Conservation (phyloP, 2,329 filamentous ascomycete genomes). For the Calonectria montana region DNA sequence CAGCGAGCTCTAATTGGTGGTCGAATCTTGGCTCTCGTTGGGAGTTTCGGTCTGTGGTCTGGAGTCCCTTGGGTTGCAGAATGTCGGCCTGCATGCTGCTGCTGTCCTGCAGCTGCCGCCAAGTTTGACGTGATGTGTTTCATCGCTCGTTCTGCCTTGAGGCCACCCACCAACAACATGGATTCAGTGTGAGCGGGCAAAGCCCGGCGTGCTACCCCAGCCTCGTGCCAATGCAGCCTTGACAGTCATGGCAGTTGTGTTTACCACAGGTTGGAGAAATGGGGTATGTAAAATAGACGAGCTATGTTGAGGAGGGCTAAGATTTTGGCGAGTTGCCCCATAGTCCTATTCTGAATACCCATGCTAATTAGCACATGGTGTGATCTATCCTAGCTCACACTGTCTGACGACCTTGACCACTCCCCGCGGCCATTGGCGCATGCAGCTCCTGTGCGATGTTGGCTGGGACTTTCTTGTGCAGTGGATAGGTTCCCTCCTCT, state of each 20-base stretch:
- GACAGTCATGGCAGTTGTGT: background rate
- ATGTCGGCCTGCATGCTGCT: conserved; percentile 2
- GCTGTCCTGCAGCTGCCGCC: background rate
- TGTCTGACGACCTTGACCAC: background rate
- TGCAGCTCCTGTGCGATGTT: background rate
- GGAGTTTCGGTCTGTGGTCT: conserved; percentile 10
- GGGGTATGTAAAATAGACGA: background rate
- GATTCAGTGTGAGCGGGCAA: background rate
- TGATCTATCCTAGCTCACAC: background rate
- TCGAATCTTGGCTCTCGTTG: background rate
- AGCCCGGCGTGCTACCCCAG: background rate
- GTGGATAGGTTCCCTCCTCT: background rate
- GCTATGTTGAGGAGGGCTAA: background rate
- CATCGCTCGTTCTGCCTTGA: conserved; percentile 2
- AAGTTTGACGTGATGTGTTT: conserved; percentile 6
- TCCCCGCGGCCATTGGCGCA: background rate
- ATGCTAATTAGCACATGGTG: background rate
- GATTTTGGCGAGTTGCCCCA: conserved; percentile 2
- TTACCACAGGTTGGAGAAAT: background rate
- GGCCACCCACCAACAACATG: conserved; percentile 1
- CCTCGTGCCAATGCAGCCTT: conserved; percentile 11
- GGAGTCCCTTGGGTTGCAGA: background rate
- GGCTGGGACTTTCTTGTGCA: background rate
- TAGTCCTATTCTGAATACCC: background rate
- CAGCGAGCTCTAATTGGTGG: background rate